These are phyloP conservation scores for Micractinium sp. DNA, from an alignment of 139 green algal genomes.

Conservation along the genomic window DNA sequence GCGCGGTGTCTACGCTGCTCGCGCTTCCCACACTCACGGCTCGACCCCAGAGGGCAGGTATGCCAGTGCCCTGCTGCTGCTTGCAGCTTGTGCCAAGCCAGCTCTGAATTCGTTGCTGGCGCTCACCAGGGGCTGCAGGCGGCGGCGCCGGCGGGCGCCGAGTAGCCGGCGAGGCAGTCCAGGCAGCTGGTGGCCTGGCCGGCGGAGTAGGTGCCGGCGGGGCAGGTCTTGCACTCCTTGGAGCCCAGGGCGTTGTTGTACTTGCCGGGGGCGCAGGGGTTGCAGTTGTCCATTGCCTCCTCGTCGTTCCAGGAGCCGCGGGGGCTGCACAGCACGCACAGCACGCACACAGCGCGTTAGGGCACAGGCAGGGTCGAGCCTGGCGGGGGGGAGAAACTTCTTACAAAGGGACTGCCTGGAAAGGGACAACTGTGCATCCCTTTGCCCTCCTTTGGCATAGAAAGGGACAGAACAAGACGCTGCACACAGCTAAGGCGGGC, in stretches of 20 bases:
- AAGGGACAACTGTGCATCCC: no score
- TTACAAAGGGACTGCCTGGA: no score
- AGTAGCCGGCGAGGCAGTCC: background rate
- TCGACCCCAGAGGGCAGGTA: no score
- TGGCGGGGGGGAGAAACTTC: background rate
- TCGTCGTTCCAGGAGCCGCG: background rate
- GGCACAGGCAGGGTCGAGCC: background rate
- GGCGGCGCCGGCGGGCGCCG: background rate
- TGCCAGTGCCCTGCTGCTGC: no score
- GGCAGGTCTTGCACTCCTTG: constrained; percentile 1
- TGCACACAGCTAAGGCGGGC: no score
- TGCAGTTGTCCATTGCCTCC: background rate
- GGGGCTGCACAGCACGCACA: background rate
- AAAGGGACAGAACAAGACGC: no score
- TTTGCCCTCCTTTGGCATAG: no score
- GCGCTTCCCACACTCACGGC: no score
- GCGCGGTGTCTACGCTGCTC: no score
- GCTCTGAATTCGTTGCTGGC: no score
- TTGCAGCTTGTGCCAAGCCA: no score
- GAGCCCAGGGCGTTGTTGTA: background rate
- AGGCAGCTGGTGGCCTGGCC: background rate
- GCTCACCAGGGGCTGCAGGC: background rate
- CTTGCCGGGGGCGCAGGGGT: background rate
- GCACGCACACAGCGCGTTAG: background rate
- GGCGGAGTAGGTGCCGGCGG: background rate